A percentile compares a stretch with the other conserved stretches of the same genome.
Evolutionary conservation across 352 stramenopile genomes (phyloP).

Genomic region (Globisporangium irregulare): DNA sequence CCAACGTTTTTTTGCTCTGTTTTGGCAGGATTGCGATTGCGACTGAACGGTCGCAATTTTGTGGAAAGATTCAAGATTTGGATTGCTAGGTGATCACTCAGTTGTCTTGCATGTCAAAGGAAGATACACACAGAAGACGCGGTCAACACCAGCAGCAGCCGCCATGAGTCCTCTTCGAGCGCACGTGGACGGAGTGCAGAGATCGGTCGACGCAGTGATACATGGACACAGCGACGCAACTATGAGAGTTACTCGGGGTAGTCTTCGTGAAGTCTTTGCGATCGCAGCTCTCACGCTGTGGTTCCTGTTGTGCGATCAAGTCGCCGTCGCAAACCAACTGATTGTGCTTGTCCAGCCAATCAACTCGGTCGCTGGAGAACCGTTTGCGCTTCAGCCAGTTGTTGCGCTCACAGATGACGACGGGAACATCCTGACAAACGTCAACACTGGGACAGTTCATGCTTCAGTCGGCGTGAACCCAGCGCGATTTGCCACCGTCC

Average conservation of each 20-base stretch:
- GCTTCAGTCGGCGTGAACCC: constrained; percentile 56
- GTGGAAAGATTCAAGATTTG: constrained; percentile 11
- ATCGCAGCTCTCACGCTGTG: neutral
- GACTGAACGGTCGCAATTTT: constrained; percentile 2
- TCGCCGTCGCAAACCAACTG: constrained; percentile 36
- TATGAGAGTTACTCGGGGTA: neutral
- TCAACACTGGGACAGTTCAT: constrained; percentile 52
- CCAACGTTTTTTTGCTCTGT: neutral
- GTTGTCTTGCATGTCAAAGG: neutral
- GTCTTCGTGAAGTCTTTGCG: neutral
- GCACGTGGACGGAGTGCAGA: neutral
- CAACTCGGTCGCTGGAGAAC: constrained; percentile 58
- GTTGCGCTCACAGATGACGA: constrained; percentile 73
- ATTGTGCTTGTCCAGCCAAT: constrained; percentile 68
- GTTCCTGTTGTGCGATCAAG: constrained; percentile 1
- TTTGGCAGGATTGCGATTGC: neutral
- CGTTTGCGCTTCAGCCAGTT: constrained; percentile 54
- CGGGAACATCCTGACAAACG: constrained; percentile 66
- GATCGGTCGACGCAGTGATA: neutral
- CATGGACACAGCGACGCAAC: neutral
- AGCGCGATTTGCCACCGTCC: constrained; percentile 45
- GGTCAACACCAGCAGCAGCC: neutral
- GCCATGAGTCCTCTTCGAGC: neutral
- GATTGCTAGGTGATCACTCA: constrained; percentile 1
- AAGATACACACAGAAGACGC: neutral